Evolutionary conservation across 306 rosid species (phyloP), one percentile per base, ranked within the genome.

Genomic region (Inga leiocalycina): DNA sequence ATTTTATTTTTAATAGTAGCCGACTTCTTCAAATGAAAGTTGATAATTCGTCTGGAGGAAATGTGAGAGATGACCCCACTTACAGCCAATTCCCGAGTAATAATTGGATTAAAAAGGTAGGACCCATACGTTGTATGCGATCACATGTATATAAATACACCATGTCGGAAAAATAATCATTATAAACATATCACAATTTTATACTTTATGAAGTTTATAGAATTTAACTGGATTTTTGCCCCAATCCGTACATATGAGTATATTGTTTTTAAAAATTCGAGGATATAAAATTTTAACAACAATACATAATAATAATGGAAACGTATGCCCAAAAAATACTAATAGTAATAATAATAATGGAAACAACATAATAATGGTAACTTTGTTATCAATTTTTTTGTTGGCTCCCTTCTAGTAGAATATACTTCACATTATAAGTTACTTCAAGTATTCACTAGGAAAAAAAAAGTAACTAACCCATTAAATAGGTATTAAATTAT

Each of bases 111-210:
- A 6, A 0, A 0, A 16, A 52, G 13, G 19, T 37, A 56, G 80
- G 80, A 19, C 80, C 81, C 80, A 82, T 66, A 52, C 44, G 0
- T 11, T 17, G 64, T 75, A 77, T 54, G 43, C 52, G 4, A 16
- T 11, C 76, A 81, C 54, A 79, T 51, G 76, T 74, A 16, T 34
- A 75, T 54, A 39, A 67, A 76, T 43, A 52, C 74, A 66, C 71
- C 62, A 39, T 51, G 85, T 82, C 80, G 68, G 84, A 51, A 4
- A 49, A 14, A 2, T 2, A 72, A 73, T 10, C 41, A 15, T 73
- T 73, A 14, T 73, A 44, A 72, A 44, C 57, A 22, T 13, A 22
- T 71, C 11, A n/a, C 76, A 22, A n/a, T 59, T 5, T 56, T 20
- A 56, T 56, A 8, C 30, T 57, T 57, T 0, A 59, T 27, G 6